These are phyloP conservation scores for Debaryomyces tyrocola DNA, from an alignment of 805 yeast species.

Conservation along the genomic window DNA sequence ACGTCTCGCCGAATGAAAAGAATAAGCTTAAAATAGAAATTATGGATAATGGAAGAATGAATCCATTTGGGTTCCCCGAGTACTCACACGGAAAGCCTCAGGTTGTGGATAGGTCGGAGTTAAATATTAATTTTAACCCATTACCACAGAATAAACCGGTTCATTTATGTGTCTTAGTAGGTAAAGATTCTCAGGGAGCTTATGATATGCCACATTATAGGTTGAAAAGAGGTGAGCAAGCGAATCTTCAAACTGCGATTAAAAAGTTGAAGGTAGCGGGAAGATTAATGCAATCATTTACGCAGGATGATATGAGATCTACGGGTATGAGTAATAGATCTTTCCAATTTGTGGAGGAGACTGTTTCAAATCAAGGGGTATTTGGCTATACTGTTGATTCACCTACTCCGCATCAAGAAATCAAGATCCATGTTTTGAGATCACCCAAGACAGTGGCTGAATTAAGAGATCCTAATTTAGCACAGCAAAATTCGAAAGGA, in stretches of 20 bases:
- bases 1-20: constrained; percentile 61
- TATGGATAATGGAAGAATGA: constrained; percentile 37
- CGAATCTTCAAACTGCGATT: constrained; percentile 68
- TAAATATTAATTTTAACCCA: constrained; percentile 41
- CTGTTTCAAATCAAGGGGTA: constrained; percentile 23
- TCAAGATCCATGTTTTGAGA: constrained; percentile 77
- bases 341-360: constrained; percentile 69
- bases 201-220: constrained; percentile 69
- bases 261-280: constrained; percentile 78
- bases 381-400: constrained; percentile 49
- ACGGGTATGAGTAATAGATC: constrained; percentile 77
- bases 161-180: constrained; percentile 77
- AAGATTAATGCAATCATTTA: constrained; percentile 86
- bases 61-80: constrained; percentile 24
- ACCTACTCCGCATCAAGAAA: constrained; percentile 51
- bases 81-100: constrained; percentile 12
- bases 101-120: constrained; percentile 21
- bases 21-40: constrained; percentile 58
- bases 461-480: constrained; percentile 72
- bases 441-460: constrained; percentile 68
- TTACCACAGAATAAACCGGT: constrained; percentile 67
- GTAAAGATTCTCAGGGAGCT: constrained; percentile 65
- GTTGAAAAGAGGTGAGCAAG: constrained; percentile 52
- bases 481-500: constrained; percentile 83
- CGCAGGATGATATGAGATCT: constrained; percentile 83